Conservation (phyloP, 2,329 filamentous ascomycete species). For the Ophiostoma ulmi region DNA sequence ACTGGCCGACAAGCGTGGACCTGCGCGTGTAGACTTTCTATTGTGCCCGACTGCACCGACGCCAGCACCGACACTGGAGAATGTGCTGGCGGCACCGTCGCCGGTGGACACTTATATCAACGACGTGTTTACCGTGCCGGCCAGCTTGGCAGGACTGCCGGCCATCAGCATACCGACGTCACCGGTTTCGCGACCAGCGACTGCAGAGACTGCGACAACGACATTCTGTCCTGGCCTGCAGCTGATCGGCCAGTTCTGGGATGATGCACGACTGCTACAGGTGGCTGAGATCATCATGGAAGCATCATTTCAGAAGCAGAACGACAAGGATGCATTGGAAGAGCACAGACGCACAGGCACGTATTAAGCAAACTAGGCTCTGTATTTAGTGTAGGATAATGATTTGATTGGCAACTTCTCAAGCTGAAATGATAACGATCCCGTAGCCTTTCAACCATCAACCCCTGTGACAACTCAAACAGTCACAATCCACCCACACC, state of each 20-base stretch:
- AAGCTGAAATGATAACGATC: not conserved
- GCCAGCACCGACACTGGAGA: constrained; percentile 39
- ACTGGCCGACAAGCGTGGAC: constrained; percentile 53
- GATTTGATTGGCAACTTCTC: not conserved
- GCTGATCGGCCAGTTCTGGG: constrained; percentile 74
- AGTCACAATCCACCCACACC: not conserved
- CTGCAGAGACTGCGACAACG: not conserved
- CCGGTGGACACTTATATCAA: constrained; percentile 79
- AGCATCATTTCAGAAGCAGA: constrained; percentile 19
- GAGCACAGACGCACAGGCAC: constrained; percentile 21
- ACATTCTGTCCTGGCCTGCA: constrained; percentile 56
- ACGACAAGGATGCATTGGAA: constrained; percentile 22
- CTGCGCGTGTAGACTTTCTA: constrained; percentile 72
- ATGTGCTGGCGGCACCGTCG: constrained; percentile 38
- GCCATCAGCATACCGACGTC: constrained; percentile 75
- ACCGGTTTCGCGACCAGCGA: constrained; percentile 28
- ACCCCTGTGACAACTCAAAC: not conserved
- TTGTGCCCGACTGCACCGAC: constrained; percentile 79
- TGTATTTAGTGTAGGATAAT: constrained; percentile 16
- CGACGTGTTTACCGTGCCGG: constrained; percentile 92
- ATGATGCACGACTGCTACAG: constrained; percentile 60
- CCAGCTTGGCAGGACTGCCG: constrained; percentile 84
- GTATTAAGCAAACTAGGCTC: not conserved
- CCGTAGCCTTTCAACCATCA: not conserved
- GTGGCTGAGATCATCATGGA: constrained; percentile 47